Evolutionary conservation across 768 basidiomycete genomes (phyloP).

Genomic region (Dendrothele bispora): DNA sequence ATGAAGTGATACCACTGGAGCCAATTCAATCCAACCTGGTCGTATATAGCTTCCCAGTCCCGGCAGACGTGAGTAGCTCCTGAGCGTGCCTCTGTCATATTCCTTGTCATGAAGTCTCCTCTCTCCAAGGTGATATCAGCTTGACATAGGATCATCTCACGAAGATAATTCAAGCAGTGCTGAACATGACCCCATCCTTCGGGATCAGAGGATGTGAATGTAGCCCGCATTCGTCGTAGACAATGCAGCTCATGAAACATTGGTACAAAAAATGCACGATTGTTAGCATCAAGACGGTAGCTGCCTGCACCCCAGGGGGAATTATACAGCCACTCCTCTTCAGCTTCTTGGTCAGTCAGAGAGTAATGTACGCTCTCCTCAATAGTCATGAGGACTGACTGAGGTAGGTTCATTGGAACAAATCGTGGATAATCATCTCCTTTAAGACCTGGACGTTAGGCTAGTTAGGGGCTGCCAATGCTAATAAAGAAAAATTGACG

Average conservation of each 20-base stretch:
- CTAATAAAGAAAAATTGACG: no score
- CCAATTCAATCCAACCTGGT: slow-evolving; percentile 16
- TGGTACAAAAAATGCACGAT: slow-evolving; percentile 29
- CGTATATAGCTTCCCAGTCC: slow-evolving; percentile 28
- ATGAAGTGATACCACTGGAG: no score
- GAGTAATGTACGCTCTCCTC: slow-evolving; percentile 33
- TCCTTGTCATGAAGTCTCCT: slow-evolving; percentile 22
- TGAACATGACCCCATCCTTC: slow-evolving; percentile 17
- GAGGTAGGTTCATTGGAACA: no score
- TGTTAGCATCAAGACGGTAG: slow-evolving; percentile 21
- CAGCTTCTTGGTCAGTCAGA: slow-evolving; percentile 19
- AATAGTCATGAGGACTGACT: slow-evolving; percentile 14
- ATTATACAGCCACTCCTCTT: slow-evolving; percentile 29
- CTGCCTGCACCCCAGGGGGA: slow-evolving; percentile 18
- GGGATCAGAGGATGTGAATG: slow-evolving; percentile 10
- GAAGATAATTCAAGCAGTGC: slow-evolving; percentile 43
- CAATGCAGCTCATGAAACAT: slow-evolving; percentile 41
- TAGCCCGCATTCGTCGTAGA: slow-evolving; percentile 24
- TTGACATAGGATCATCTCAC: slow-evolving; percentile 35
- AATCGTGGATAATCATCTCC: no score
- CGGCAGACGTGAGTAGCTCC: slow-evolving; percentile 28
- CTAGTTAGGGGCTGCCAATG: no score
- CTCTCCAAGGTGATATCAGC: slow-evolving; percentile 41
- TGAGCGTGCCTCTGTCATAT: slow-evolving; percentile 21
- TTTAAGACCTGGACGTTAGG: no score